Evolutionary conservation across 2,329 filamentous ascomycete species (phyloP).

Genomic region (Fusarium kyushuense): DNA sequence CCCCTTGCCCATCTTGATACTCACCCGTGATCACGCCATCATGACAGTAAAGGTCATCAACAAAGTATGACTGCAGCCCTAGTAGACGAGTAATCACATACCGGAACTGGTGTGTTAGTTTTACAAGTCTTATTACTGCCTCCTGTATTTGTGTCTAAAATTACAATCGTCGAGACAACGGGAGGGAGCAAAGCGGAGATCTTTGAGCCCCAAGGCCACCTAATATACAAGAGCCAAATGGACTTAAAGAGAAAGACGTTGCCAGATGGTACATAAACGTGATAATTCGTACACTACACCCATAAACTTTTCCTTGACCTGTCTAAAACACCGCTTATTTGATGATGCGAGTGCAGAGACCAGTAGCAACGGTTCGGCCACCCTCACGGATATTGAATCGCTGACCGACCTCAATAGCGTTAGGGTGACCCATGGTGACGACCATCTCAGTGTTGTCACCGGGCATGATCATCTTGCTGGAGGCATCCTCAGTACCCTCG

Average conservation of each 20-base stretch:
- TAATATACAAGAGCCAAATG: slow-evolving; percentile 55
- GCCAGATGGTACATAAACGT: slow-evolving; percentile 48
- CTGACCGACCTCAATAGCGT: slow-evolving; percentile 91
- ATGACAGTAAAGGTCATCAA: neutral
- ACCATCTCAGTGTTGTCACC: slow-evolving; percentile 99
- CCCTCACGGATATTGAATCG: slow-evolving; percentile 99
- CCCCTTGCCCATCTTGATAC: neutral
- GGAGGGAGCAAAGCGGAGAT: slow-evolving; percentile 59
- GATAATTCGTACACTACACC: slow-evolving; percentile 45
- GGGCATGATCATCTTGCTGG: slow-evolving; percentile 90
- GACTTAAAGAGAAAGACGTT: slow-evolving; percentile 49
- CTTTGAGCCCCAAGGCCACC: slow-evolving; percentile 49
- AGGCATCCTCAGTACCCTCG: slow-evolving; percentile 79
- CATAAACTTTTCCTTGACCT: slow-evolving; percentile 29
- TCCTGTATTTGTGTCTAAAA: slow-evolving; percentile 48
- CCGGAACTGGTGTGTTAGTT: slow-evolving; percentile 27
- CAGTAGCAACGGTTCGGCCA: slow-evolving; percentile 88
- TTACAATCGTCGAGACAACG: slow-evolving; percentile 55
- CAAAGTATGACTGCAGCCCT: neutral
- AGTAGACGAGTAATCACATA: neutral
- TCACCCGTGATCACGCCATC: slow-evolving; percentile 5
- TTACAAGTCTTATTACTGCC: slow-evolving; percentile 51
- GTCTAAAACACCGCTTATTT: slow-evolving; percentile 57
- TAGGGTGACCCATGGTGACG: slow-evolving; percentile 83
- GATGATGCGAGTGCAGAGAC: slow-evolving; percentile 80